A percentile compares a stretch with the other conserved stretches of the same genome.
These are phyloP conservation scores for Pelargonium australe DNA, from an alignment of 441 rosid species.

Conservation along the genomic window DNA sequence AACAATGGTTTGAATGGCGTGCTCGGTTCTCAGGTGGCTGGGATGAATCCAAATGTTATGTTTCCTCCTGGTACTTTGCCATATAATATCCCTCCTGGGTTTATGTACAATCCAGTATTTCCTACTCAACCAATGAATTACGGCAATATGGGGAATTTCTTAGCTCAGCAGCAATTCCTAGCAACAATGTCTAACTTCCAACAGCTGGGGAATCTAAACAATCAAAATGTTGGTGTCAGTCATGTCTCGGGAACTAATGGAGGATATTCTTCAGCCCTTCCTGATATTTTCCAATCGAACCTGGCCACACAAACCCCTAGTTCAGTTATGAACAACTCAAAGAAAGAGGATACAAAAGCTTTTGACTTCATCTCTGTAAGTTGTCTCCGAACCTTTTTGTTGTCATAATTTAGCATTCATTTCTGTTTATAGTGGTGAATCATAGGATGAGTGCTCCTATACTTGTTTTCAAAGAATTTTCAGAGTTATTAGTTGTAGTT, in stretches of 20 bases:
- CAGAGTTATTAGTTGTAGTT: not conserved
- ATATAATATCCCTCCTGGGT: slow-evolving; percentile 53
- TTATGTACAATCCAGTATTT: slow-evolving; percentile 59
- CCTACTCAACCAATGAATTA: slow-evolving; percentile 64
- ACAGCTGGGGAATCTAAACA: slow-evolving; percentile 48
- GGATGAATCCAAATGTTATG: slow-evolving; percentile 39
- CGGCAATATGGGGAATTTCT: slow-evolving; percentile 58
- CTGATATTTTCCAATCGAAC: slow-evolving; percentile 81
- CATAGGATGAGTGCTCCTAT: not conserved
- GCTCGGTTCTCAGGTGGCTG: slow-evolving; percentile 48
- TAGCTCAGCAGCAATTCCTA: slow-evolving; percentile 79
- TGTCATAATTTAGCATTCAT: slow-evolving; percentile 4
- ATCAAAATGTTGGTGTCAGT: slow-evolving; percentile 38
- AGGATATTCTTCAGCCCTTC: slow-evolving; percentile 49
- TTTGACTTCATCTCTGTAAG: slow-evolving; percentile 96
- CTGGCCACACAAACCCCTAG: slow-evolving; percentile 50
- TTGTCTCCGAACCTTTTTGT: slow-evolving; percentile 31
- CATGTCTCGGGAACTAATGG: slow-evolving; percentile 33
- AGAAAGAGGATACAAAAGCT: slow-evolving; percentile 86
- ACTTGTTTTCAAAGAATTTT: not conserved
- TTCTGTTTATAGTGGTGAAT: slow-evolving; percentile 5
- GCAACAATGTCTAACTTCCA: slow-evolving; percentile 74
- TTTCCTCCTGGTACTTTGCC: slow-evolving; percentile 48
- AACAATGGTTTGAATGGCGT: slow-evolving; percentile 42
- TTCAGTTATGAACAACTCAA: slow-evolving; percentile 50